Percentiles rank a stretch among this genome's conserved stretches.
Conservation (phyloP, 2,329 filamentous ascomycete species). For the Blastomyces gilchristii region DNA sequence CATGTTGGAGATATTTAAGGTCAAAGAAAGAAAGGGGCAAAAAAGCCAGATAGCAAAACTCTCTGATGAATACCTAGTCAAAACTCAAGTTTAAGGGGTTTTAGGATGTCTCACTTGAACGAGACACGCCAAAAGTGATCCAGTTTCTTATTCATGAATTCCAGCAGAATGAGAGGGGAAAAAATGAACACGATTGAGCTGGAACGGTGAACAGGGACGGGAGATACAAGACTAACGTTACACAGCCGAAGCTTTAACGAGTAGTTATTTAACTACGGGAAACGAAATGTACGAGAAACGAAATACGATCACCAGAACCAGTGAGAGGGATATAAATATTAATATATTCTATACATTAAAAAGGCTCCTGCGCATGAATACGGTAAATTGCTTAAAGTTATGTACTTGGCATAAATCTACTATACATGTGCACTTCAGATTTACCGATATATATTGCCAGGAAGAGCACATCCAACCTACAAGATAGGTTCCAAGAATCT, state of each 20-base stretch:
- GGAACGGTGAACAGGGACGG: too few species aligned
- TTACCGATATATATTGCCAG: neutral
- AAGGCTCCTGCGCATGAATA: neutral
- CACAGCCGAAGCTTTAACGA: neutral
- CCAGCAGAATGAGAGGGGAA: too few species aligned
- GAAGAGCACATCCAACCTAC: neutral
- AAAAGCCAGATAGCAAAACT: neutral
- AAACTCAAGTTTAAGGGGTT: slow-evolving; percentile 1
- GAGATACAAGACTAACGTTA: too few species aligned
- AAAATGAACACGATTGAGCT: too few species aligned
- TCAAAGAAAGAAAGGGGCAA: neutral
- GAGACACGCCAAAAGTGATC: neutral
- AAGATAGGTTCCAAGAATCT: neutral
- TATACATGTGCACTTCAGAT: neutral
- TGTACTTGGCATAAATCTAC: slow-evolving; percentile 2
- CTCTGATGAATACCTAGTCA: neutral
- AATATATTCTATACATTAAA: neutral
- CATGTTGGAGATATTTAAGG: neutral
- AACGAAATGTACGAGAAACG: neutral
- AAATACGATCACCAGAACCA: neutral
- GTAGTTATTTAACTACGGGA: neutral
- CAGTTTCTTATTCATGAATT: neutral
- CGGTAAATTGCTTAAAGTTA: neutral
- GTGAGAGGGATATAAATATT: neutral
- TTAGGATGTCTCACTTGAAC: neutral